These are phyloP conservation scores for Plenodomus tracheiphilus DNA, from an alignment of 2,329 filamentous ascomycete species.

Conservation along the genomic window DNA sequence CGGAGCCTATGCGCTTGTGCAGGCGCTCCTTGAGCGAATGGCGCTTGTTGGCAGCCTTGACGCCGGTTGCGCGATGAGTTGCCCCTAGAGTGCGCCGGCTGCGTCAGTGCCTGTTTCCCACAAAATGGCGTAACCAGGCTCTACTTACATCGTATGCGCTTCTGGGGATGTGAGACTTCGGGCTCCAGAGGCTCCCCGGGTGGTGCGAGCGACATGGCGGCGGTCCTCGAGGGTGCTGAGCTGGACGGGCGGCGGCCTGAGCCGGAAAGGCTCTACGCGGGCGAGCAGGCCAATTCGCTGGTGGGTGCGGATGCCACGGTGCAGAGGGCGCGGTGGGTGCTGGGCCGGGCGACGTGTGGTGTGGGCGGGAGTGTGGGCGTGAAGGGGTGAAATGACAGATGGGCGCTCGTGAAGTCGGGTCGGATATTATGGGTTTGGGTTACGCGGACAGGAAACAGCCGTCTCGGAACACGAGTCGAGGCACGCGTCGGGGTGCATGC, in stretches of 20 bases:
- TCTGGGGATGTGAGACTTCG: slow-evolving; percentile 65
- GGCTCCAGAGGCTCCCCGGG: slow-evolving; percentile 44
- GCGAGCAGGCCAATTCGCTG: slow-evolving; percentile 36
- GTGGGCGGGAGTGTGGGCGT: background rate
- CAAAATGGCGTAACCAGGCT: slow-evolving; percentile 1
- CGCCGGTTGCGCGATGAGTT: slow-evolving; percentile 80
- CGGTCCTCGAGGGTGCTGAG: slow-evolving; percentile 28
- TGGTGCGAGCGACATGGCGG: slow-evolving; percentile 19
- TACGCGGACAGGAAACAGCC: slow-evolving; percentile 12
- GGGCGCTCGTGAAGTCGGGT: slow-evolving; percentile 10
- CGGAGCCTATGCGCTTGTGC: slow-evolving; percentile 63
- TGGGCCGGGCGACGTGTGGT: slow-evolving; percentile 1
- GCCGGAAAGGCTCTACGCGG: slow-evolving; percentile 43
- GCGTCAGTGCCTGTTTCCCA: slow-evolving; percentile 6
- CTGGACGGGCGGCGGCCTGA: slow-evolving; percentile 37
- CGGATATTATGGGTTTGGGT: slow-evolving; percentile 4
- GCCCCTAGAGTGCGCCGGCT: slow-evolving; percentile 60
- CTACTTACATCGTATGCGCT: slow-evolving; percentile 70
- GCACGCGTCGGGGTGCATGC: slow-evolving; percentile 5
- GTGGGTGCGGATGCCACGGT: slow-evolving; percentile 4
- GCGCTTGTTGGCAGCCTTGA: slow-evolving; percentile 77
- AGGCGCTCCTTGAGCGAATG: slow-evolving; percentile 78
- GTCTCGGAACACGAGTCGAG: slow-evolving; percentile 11
- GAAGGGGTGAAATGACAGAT: slow-evolving; percentile 15
- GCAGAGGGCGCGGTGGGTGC: slow-evolving; percentile 6